Evolutionary conservation across 768 basidiomycete genomes (phyloP).

Genomic region (Cystofilobasidium capitatum): DNA sequence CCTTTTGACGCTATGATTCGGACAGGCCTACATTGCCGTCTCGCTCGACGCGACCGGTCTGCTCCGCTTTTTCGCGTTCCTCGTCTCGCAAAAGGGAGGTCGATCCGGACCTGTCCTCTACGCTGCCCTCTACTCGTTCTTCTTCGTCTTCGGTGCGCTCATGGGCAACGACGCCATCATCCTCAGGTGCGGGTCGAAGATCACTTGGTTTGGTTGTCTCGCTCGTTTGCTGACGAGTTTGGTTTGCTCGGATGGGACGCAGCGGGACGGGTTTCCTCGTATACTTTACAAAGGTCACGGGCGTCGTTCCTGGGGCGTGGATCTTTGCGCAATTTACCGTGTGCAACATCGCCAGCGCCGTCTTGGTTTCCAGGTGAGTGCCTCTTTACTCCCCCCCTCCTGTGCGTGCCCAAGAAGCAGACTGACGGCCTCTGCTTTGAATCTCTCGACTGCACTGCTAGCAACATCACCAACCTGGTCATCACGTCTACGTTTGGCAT

Average conservation of each 20-base stretch:
- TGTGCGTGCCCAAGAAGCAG: too few relatives aligned
- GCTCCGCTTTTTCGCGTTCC: slow-evolving; percentile 75
- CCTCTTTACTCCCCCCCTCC: neutral
- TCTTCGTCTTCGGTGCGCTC: slow-evolving; percentile 58
- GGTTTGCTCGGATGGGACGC: too few relatives aligned
- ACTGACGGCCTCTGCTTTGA: too few relatives aligned
- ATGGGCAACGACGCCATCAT: slow-evolving; percentile 67
- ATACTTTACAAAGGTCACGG: slow-evolving; percentile 60
- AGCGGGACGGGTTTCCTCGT: slow-evolving; percentile 21
- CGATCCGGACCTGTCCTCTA: slow-evolving; percentile 60
- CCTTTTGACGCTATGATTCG: neutral
- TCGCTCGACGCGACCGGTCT: slow-evolving; percentile 83
- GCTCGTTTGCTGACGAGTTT: neutral
- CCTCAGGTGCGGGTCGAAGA: slow-evolving; percentile 56
- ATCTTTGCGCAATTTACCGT: slow-evolving; percentile 47
- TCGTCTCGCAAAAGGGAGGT: slow-evolving; percentile 73
- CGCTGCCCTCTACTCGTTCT: slow-evolving; percentile 71
- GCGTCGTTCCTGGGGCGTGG: slow-evolving; percentile 41
- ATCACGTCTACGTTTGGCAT: slow-evolving; percentile 51
- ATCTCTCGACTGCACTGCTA: neutral
- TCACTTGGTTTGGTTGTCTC: neutral
- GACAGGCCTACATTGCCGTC: slow-evolving; percentile 73
- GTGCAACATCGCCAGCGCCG: slow-evolving; percentile 59
- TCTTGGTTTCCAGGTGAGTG: slow-evolving; percentile 53
- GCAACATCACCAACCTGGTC: slow-evolving; percentile 90